Evolutionary conservation across 2,329 filamentous ascomycete genomes (phyloP).

Genomic region (Beauveria sp.): DNA sequence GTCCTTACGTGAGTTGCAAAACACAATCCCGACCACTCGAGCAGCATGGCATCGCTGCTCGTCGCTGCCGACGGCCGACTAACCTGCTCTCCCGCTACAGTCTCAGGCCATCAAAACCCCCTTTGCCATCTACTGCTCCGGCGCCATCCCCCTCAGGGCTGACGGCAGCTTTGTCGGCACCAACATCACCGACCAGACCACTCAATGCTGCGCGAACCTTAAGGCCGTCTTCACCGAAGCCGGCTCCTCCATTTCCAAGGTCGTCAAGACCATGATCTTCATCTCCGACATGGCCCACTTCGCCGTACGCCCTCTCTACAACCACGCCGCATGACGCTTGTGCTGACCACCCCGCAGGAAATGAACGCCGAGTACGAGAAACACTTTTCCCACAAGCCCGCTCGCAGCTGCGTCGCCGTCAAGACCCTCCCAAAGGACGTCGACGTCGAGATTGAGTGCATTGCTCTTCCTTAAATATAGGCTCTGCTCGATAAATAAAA

Average conservation of each 20-base stretch:
- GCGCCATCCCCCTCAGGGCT: conserved; percentile 62
- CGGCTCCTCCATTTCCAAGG: conserved; percentile 67
- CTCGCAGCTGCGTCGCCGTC: conserved; percentile 83
- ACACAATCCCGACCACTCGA: background rate
- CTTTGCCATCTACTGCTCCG: conserved; percentile 58
- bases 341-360: conserved; percentile 32
- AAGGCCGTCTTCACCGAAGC: conserved; percentile 76
- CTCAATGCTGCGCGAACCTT: conserved; percentile 65
- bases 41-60: background rate
- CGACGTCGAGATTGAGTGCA: conserved; percentile 83
- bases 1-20: conserved; percentile 49
- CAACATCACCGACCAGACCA: conserved; percentile 56
- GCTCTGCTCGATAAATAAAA: background rate
- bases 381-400: conserved; percentile 76
- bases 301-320: conserved; percentile 36
- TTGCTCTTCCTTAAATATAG: conserved; percentile 55
- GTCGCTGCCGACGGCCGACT: conserved; percentile 8
- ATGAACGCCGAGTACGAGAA: conserved; percentile 85
- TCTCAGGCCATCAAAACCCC: conserved; percentile 62
- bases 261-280: conserved; percentile 92
- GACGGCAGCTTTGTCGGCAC: conserved; percentile 50
- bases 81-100: conserved; percentile 27
- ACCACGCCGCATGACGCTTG: background rate
- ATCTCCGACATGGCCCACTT: conserved; percentile 88
- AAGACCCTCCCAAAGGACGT: conserved; percentile 82